phyloP scores from a whole-genome alignment of 2,329 filamentous ascomycete species.

The Lasiodiplodia hormozganensis region DNA sequence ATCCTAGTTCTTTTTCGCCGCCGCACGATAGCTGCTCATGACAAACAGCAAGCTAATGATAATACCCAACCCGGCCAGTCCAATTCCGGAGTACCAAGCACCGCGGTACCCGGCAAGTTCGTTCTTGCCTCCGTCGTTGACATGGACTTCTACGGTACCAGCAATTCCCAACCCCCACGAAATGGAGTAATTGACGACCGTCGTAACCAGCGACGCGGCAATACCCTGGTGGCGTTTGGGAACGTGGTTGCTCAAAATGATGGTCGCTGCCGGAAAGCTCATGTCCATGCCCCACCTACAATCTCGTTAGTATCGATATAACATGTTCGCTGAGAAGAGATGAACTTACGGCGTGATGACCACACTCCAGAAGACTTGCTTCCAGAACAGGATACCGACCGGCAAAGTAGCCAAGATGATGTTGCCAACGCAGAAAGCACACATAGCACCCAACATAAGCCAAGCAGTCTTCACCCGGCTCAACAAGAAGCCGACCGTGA shows the following conservation, averaged over 20 bases:
- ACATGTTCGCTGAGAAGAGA: too few species aligned
- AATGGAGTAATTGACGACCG: conserved; percentile 53
- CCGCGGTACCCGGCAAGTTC: conserved; percentile 47
- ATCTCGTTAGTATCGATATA: background rate
- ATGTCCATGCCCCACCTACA: conserved; percentile 51
- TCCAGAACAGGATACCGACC: conserved; percentile 52
- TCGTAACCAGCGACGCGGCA: conserved; percentile 49
- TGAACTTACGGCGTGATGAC: conserved; percentile 39
- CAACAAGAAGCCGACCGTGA: conserved; percentile 42
- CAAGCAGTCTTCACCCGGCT: conserved; percentile 38
- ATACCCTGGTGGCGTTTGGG: conserved; percentile 50
- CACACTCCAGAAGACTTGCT: conserved; percentile 43
- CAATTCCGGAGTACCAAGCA: conserved; percentile 49
- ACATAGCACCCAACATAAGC: conserved; percentile 44
- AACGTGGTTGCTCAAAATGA: conserved; percentile 49
- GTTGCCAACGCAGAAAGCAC: conserved; percentile 43
- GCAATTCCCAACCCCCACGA: conserved; percentile 52
- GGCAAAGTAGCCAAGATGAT: conserved; percentile 51
- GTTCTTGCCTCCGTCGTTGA: conserved; percentile 46
- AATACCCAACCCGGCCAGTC: conserved; percentile 41
- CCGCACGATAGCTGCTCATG: conserved; percentile 33
- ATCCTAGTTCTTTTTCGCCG: conserved; percentile 3
- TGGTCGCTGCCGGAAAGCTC: conserved; percentile 49
- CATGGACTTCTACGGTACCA: conserved; percentile 50
- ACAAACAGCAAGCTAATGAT: conserved; percentile 38